Conservation (phyloP, 495 filamentous ascomycete species). For the Glarea lozoyensis region DNA sequence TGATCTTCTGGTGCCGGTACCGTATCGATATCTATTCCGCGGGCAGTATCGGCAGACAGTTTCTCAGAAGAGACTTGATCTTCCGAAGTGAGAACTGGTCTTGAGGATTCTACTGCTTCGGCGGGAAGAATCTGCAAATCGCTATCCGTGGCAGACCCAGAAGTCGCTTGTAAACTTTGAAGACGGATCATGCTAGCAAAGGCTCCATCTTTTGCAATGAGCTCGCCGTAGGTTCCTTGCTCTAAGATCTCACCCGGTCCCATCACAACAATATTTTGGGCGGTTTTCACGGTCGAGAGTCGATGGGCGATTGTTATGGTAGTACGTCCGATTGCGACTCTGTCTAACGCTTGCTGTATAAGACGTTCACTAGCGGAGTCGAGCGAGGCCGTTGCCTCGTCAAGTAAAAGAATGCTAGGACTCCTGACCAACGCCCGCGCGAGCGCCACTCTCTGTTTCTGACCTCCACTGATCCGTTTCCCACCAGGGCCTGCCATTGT, state of each 20-base stretch:
- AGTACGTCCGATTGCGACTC: conserved; percentile 75
- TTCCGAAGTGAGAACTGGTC: background rate
- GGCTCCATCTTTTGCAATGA: conserved; percentile 29
- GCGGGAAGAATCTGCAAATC: background rate
- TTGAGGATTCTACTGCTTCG: background rate
- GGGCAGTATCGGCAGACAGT: background rate
- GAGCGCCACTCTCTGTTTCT: conserved; percentile 85
- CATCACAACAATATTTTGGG: conserved; percentile 68
- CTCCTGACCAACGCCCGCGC: conserved; percentile 87
- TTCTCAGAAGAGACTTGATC: background rate
- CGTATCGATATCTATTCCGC: background rate
- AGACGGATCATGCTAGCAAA: conserved; percentile 16
- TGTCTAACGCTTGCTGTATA: conserved; percentile 86
- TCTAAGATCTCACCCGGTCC: conserved; percentile 44
- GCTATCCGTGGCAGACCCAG: background rate
- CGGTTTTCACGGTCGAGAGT: conserved; percentile 84
- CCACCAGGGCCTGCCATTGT: conserved; percentile 93
- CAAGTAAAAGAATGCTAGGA: conserved; percentile 89
- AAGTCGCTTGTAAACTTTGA: conserved; percentile 23
- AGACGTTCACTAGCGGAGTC: conserved; percentile 93
- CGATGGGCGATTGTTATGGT: conserved; percentile 95
- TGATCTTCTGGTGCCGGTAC: conserved; percentile 1
- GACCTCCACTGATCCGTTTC: conserved; percentile 83
- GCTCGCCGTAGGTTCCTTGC: conserved; percentile 37
- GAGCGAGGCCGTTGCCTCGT: conserved; percentile 91